Conservation (phyloP, 2,329 filamentous ascomycete species). For the Colletotrichum ledebouriae region DNA sequence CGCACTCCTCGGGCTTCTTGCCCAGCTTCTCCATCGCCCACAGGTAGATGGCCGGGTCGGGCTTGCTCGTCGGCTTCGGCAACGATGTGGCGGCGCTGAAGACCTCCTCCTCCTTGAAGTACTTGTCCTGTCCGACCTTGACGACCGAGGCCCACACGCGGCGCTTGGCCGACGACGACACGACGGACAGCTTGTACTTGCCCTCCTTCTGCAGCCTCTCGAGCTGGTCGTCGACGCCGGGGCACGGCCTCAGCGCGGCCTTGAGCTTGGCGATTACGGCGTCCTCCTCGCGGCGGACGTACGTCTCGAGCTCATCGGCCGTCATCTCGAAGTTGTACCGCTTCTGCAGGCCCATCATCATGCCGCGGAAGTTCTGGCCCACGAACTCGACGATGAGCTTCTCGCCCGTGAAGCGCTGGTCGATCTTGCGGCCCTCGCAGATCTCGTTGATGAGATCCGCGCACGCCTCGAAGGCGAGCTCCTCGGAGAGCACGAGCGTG, state of each 20-base stretch:
- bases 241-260: conserved; percentile 75
- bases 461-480: conserved; percentile 91
- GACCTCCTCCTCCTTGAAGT: conserved; percentile 80
- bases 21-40: conserved; percentile 81
- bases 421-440: conserved; percentile 74
- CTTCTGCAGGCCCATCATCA: conserved; percentile 82
- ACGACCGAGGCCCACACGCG: conserved; percentile 83
- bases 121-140: conserved; percentile 84
- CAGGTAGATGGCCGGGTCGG: conserved; percentile 89
- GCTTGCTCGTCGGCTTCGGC: conserved; percentile 86
- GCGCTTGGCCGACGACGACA: conserved; percentile 83
- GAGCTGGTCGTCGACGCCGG: conserved; percentile 76
- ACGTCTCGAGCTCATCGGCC: conserved; percentile 77
- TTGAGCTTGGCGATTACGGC: conserved; percentile 86
- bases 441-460: conserved; percentile 91
- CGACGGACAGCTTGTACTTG: conserved; percentile 82
- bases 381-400: conserved; percentile 89
- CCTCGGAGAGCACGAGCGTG: conserved; percentile 92
- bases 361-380: conserved; percentile 94
- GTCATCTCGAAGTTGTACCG: conserved; percentile 80
- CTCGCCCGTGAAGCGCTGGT: conserved; percentile 80
- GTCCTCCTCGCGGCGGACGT: conserved; percentile 83
- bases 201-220: conserved; percentile 70
- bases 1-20: conserved; percentile 77
- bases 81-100: conserved; percentile 88